A percentile compares a stretch with the other conserved stretches of the same genome.
Evolutionary conservation across 805 yeast genomes (phyloP).

Genomic region (Ogataea ramenticola): DNA sequence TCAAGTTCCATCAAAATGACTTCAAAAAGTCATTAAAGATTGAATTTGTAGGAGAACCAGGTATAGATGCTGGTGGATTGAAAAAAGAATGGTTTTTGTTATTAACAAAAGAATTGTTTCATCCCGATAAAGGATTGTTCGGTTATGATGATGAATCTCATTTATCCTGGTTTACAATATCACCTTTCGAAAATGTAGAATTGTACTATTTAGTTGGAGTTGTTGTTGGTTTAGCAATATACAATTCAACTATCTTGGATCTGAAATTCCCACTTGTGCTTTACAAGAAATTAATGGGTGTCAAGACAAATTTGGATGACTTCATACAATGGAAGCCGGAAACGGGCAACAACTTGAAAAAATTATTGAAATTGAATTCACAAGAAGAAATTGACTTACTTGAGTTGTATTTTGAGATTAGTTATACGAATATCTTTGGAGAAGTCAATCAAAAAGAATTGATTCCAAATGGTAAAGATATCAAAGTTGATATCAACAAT

Average conservation of each 20-base stretch:
- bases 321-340: constrained; percentile 63
- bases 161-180: constrained; percentile 66
- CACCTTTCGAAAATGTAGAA: constrained; percentile 39
- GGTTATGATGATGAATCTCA: constrained; percentile 60
- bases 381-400: constrained; percentile 44
- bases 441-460: constrained; percentile 39
- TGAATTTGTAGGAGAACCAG: constrained; percentile 83
- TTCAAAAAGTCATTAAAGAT: constrained; percentile 70
- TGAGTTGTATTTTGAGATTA: constrained; percentile 52
- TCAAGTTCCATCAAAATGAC: constrained; percentile 48
- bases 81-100: constrained; percentile 90
- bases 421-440: constrained; percentile 45
- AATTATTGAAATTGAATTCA: constrained; percentile 35
- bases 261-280: constrained; percentile 68
- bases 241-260: constrained; percentile 83
- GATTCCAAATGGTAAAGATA: constrained; percentile 47
- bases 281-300: constrained; percentile 63
- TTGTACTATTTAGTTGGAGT: constrained; percentile 76
- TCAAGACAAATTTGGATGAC: constrained; percentile 54
- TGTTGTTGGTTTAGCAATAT: constrained; percentile 82
- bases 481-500: constrained; percentile 52
- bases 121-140: constrained; percentile 63
- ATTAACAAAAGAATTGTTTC: constrained; percentile 62
- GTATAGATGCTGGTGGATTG: constrained; percentile 93
- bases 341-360: constrained; percentile 43